Base-by-base conservation (phyloP, 2,329 filamentous ascomycete genomes). In the Dactylellina cionopaga region DNA sequence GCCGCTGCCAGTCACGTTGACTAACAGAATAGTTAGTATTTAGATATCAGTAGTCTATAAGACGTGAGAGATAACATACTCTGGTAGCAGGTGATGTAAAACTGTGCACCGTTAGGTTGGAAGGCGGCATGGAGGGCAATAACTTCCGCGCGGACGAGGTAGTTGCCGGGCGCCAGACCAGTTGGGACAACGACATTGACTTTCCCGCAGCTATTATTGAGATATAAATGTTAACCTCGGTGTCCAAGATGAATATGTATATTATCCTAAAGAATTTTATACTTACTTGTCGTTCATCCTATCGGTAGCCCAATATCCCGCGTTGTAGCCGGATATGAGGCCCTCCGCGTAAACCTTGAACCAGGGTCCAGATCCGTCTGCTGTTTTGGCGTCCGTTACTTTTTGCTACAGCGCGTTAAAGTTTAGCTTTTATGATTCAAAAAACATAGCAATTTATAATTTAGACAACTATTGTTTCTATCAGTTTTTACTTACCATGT, bases 301-400 rank as follows among this genome's bases (percentile, higher is more conserved):
- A 41, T 79, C 77, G 51, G 84, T 84, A 19, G 81, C 84, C 84
- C 84, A 85, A 75, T 81, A 81, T 75, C 84, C 83, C 7, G 79
- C 78, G 27, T 66, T 66, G 13, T 66, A 66, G 4, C 62, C 62
- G 49, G 80, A 79, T 13, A 82, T 82, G 27, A 82, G 82, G 1
- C 83, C 82, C 73, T 84, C 81, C 64, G 83, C 81, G 75, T 82
- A 83, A 72, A 86, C 82, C 80, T 86, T 86, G 81, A 86, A 85
- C 83, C 83, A 86, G 3, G 79, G 77, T 19, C 82, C 79, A 1
- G 79, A 76, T 0, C 82, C 82, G 70, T 82, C 80, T 46, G 84
- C 83, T 0, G 80, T 82, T 31, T 80, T 77, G 1, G 85, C 82
- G 75, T 85, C 81, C 15, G 79, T 72, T 17, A 86, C 84, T 75